Conservation (phyloP, 768 basidiomycete genomes). For the Kwoniella shandongensis region DNA sequence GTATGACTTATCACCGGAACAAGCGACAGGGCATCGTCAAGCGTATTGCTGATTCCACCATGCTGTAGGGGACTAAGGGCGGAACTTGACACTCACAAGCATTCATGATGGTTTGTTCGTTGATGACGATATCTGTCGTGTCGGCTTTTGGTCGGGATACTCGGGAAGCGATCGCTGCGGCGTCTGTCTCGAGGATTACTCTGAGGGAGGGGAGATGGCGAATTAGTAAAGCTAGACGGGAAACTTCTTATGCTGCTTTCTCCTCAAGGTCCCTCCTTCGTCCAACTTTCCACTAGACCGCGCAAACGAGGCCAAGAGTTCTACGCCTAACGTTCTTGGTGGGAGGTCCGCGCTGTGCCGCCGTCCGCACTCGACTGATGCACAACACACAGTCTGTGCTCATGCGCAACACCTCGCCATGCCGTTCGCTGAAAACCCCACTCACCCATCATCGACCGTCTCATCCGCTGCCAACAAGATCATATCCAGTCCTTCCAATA, state of each 20-base stretch:
- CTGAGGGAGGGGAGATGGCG: conserved; percentile 57
- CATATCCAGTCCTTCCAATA: conserved; percentile 90
- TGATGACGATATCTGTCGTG: conserved; percentile 93
- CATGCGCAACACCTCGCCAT: too few relatives aligned
- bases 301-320: too few relatives aligned
- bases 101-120: conserved; percentile 92
- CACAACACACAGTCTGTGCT: too few relatives aligned
- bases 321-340: too few relatives aligned
- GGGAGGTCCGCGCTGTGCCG: too few relatives aligned
- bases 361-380: too few relatives aligned
- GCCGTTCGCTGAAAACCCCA: conserved; percentile 24
- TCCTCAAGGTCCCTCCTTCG: too few relatives aligned
- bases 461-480: conserved; percentile 92
- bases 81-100: conserved; percentile 66
- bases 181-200: conserved; percentile 94
- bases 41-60: background rate
- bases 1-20: background rate
- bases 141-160: conserved; percentile 91
- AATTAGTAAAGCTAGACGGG: too few relatives aligned
- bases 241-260: too few relatives aligned
- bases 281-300: too few relatives aligned
- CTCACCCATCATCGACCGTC: conserved; percentile 95
- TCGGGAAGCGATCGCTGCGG: conserved; percentile 89
- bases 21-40: background rate
- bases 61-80: background rate